phyloP scores from a whole-genome alignment of 495 filamentous ascomycete species.

The Lophiostoma macrostomum region DNA sequence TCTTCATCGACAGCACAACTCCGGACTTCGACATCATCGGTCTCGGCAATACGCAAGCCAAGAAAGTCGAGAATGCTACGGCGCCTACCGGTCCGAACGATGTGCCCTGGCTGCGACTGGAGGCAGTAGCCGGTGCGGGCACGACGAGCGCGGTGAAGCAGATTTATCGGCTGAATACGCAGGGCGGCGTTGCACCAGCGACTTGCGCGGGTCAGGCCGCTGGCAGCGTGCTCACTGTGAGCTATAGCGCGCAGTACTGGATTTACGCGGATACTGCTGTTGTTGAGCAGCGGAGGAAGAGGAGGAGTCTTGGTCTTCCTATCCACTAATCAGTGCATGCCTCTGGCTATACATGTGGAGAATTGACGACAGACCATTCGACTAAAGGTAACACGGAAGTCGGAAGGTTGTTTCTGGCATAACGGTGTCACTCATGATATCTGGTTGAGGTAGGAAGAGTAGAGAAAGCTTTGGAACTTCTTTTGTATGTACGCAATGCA shows the following conservation, averaged over 20 bases:
- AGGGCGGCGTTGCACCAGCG: constrained; percentile 68
- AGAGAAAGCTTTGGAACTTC: too few relatives aligned
- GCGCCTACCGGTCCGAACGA: constrained; percentile 62
- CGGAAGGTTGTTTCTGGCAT: too few relatives aligned
- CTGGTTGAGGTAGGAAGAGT: too few relatives aligned
- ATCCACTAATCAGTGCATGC: constrained; percentile 8
- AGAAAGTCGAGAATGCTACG: constrained; percentile 46
- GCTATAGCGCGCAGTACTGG: constrained; percentile 79
- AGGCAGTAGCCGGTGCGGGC: constrained; percentile 32
- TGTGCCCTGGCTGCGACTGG: constrained; percentile 67
- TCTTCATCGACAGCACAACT: constrained; percentile 60
- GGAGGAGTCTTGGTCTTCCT: neutral
- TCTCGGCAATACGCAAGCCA: constrained; percentile 58
- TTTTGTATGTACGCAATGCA: too few relatives aligned
- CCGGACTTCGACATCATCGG: constrained; percentile 71
- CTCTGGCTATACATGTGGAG: neutral
- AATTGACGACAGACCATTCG: too few relatives aligned
- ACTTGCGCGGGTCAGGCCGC: constrained; percentile 64
- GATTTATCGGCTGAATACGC: constrained; percentile 81
- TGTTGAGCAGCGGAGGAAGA: constrained; percentile 1
- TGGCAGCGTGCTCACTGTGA: constrained; percentile 58
- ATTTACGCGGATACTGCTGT: constrained; percentile 29
- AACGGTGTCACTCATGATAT: too few relatives aligned
- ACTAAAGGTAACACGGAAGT: too few relatives aligned
- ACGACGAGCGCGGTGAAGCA: constrained; percentile 55